phyloP scores from a whole-genome alignment of 352 stramenopile species.

The Blastocystis sp. region DNA sequence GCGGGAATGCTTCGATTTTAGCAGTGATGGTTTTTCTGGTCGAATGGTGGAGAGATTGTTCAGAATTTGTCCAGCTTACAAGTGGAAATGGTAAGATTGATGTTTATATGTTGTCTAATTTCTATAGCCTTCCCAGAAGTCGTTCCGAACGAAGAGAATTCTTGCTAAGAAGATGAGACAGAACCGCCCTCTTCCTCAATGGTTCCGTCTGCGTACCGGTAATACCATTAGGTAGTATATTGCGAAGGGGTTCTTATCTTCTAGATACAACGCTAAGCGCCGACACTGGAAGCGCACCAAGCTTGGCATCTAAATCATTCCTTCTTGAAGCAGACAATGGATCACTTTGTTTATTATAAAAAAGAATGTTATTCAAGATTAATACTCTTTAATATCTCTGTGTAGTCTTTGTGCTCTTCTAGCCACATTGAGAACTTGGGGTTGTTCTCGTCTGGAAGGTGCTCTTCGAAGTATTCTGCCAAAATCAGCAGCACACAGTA shows the following conservation, averaged over 20 bases:
- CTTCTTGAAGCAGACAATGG: not conserved
- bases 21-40: not conserved
- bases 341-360: not conserved
- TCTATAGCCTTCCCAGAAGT: constrained; percentile 92
- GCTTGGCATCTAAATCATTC: constrained; percentile 89
- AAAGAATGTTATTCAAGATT: constrained; percentile 23
- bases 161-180: constrained; percentile 99
- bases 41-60: not conserved
- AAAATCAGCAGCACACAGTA: constrained; percentile 52
- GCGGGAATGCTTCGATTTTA: not conserved
- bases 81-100: constrained; percentile 27
- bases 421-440: constrained; percentile 23
- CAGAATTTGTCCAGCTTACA: constrained; percentile 54
- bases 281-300: constrained; percentile 99
- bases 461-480: constrained; percentile 51
- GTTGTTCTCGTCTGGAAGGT: constrained; percentile 54
- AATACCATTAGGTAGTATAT: constrained; percentile 89
- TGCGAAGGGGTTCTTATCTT: not conserved
- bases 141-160: constrained; percentile 97
- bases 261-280: constrained; percentile 98
- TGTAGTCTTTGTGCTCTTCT: constrained; percentile 26
- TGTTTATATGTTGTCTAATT: not conserved
- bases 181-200: constrained; percentile 98
- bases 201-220: constrained; percentile 96
- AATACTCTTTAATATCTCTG: constrained; percentile 23